A percentile compares a stretch with the other conserved stretches of the same genome.
Evolutionary conservation across 805 yeast species (phyloP).

Genomic region (Wickerhamomyces kurtzmanii): DNA sequence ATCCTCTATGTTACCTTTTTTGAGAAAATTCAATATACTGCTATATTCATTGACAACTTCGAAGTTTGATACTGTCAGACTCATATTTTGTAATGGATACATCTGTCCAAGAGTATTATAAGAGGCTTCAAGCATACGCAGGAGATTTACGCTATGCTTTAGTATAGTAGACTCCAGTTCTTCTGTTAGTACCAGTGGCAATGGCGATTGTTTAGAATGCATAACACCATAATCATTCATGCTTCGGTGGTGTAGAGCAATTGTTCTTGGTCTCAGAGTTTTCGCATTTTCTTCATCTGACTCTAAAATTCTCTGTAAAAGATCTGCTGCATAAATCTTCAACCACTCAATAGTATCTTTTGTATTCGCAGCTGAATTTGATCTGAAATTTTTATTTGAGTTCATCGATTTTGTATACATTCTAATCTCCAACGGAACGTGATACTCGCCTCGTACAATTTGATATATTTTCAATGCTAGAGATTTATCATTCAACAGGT

Average conservation of each 20-base stretch:
- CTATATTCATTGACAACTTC: conserved; percentile 25
- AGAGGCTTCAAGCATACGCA: conserved; percentile 27
- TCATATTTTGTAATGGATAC: conserved; percentile 42
- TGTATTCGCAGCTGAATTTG: conserved; percentile 36
- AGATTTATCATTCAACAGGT: conserved; percentile 29
- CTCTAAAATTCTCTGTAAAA: conserved; percentile 62
- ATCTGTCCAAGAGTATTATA: conserved; percentile 15
- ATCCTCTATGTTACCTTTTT: conserved; percentile 6
- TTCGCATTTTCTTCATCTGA: conserved; percentile 46
- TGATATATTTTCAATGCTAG: conserved; percentile 48
- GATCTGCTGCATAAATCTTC: conserved; percentile 72
- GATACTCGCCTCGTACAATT: conserved; percentile 54
- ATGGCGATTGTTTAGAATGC: conserved; percentile 26
- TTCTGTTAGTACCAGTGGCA: conserved; percentile 10
- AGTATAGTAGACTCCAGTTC: conserved; percentile 16
- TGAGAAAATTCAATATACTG: conserved; percentile 12
- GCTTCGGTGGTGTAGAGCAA: conserved; percentile 27
- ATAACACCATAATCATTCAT: conserved; percentile 10
- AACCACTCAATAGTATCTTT: conserved; percentile 71
- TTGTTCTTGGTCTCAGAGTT: conserved; percentile 35
- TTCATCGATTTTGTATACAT: conserved; percentile 77
- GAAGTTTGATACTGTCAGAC: conserved; percentile 45
- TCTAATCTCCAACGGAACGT: conserved; percentile 44
- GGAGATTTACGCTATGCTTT: conserved; percentile 25
- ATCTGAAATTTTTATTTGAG: conserved; percentile 72